Percentiles rank a stretch among this genome's conserved stretches.
Conservation (phyloP, 2,329 filamentous ascomycete genomes). For the Colletotrichum sp. region DNA sequence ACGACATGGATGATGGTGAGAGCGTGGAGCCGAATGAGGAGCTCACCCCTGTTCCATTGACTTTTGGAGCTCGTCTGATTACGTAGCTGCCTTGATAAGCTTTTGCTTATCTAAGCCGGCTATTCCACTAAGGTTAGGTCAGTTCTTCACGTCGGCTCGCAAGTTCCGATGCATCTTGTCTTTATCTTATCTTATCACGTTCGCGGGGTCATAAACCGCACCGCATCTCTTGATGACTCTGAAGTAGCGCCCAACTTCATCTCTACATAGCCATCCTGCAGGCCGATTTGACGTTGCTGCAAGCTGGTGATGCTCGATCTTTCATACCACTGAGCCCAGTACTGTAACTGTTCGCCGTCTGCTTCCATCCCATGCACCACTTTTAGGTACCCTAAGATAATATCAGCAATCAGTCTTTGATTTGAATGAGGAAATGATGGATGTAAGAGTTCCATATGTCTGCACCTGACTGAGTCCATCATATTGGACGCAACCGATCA, state of each 20-base stretch:
- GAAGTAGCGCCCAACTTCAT: not conserved
- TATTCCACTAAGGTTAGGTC: not conserved
- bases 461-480: not conserved
- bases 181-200: not conserved
- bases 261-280: not conserved
- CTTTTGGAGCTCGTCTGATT: not conserved
- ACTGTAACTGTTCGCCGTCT: not conserved
- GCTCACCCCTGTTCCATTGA: slow-evolving; percentile 1
- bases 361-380: not conserved
- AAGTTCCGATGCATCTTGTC: not conserved
- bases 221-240: not conserved
- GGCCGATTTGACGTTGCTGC: not conserved
- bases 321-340: not conserved
- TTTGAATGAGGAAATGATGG: not conserved
- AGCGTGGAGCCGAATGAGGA: slow-evolving; percentile 19
- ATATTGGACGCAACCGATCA: not conserved
- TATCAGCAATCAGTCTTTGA: not conserved
- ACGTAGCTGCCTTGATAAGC: slow-evolving; percentile 14
- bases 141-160: not conserved
- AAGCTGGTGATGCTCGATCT: not conserved
- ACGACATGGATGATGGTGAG: slow-evolving; percentile 19
- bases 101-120: not conserved
- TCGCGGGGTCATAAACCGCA: not conserved
- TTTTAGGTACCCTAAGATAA: not conserved
- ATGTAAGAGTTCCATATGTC: not conserved